A percentile compares a stretch with the other conserved stretches of the same genome.
Conservation (phyloP, 495 filamentous ascomycete genomes). For the Aspergillus cristatus region DNA sequence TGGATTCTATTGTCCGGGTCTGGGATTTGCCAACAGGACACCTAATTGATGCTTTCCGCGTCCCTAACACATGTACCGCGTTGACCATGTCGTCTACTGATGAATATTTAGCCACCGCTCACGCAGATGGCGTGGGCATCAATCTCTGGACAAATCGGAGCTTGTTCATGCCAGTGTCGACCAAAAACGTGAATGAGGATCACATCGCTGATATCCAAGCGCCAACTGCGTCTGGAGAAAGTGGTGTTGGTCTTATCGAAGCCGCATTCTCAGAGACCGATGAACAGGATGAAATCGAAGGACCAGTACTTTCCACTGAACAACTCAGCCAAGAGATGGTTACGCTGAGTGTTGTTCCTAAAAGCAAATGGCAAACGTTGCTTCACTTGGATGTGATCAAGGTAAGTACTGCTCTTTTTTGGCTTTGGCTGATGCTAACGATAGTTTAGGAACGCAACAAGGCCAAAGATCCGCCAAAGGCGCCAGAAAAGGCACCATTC, state of each 20-base stretch:
- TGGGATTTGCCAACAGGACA: constrained; percentile 97
- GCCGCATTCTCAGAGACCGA: constrained; percentile 53
- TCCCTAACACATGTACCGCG: constrained; percentile 65
- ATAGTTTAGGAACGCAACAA: constrained; percentile 66
- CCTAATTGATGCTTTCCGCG: constrained; percentile 78
- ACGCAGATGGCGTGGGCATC: constrained; percentile 77
- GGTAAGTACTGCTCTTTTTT: constrained; percentile 19
- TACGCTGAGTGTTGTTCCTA: constrained; percentile 82
- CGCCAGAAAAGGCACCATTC: constrained; percentile 90
- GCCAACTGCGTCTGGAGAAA: constrained; percentile 78
- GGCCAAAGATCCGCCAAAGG: constrained; percentile 82
- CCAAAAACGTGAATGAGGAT: constrained; percentile 66
- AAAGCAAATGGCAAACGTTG: constrained; percentile 85
- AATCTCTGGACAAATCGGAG: constrained; percentile 90
- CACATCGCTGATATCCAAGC: constrained; percentile 53
- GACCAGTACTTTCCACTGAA: constrained; percentile 47
- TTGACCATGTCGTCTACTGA: constrained; percentile 83
- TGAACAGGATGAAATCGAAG: constrained; percentile 39
- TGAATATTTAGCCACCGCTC: constrained; percentile 84
- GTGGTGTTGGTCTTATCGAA: constrained; percentile 58
- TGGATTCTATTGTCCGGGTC: constrained; percentile 71
- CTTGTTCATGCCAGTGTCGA: constrained; percentile 79
- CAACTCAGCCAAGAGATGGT: constrained; percentile 73
- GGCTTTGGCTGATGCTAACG: constrained; percentile 5
- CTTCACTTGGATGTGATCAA: constrained; percentile 84